Evolutionary conservation across 1,139 yeast species (phyloP).

Genomic region (Taphrina wiesneri): DNA sequence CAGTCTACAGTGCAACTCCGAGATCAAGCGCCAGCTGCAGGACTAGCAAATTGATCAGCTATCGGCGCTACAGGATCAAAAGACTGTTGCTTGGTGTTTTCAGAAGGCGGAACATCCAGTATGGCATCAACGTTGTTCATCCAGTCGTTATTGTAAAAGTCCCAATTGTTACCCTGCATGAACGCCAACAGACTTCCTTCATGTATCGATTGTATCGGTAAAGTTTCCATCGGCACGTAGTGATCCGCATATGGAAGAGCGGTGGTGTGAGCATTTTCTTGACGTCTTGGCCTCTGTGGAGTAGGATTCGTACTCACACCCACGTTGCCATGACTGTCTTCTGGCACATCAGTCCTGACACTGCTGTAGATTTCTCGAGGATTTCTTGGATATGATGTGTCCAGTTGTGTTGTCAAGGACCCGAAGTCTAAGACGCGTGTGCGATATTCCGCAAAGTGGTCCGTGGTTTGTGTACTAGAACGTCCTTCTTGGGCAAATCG

Average conservation of each 20-base stretch:
- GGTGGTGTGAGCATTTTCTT: not conserved
- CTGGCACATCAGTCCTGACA: slow-evolving; percentile 16
- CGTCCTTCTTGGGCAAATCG: slow-evolving; percentile 25
- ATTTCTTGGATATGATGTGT: slow-evolving; percentile 11
- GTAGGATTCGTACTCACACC: not conserved
- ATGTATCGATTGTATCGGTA: slow-evolving; percentile 22
- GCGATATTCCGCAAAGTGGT: slow-evolving; percentile 30
- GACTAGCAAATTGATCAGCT: not conserved
- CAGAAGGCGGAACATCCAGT: not conserved
- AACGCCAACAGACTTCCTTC: slow-evolving; percentile 30
- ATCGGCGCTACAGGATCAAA: not conserved
- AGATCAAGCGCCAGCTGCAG: too few relatives aligned
- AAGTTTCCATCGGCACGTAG: slow-evolving; percentile 1
- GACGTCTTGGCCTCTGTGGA: not conserved
- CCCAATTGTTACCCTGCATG: slow-evolving; percentile 31
- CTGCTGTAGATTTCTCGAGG: slow-evolving; percentile 26
- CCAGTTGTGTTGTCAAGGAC: slow-evolving; percentile 18
- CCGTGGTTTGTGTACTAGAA: slow-evolving; percentile 11
- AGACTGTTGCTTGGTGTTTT: not conserved
- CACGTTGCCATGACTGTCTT: not conserved
- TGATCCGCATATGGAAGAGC: slow-evolving; percentile 6
- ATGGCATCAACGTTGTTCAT: slow-evolving; percentile 1
- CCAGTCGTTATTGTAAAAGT: slow-evolving; percentile 4
- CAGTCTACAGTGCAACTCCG: too few relatives aligned
- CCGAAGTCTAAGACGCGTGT: slow-evolving; percentile 30